Evolutionary conservation across 768 basidiomycete genomes (phyloP).

Genomic region (Tylopilus subfusipes): DNA sequence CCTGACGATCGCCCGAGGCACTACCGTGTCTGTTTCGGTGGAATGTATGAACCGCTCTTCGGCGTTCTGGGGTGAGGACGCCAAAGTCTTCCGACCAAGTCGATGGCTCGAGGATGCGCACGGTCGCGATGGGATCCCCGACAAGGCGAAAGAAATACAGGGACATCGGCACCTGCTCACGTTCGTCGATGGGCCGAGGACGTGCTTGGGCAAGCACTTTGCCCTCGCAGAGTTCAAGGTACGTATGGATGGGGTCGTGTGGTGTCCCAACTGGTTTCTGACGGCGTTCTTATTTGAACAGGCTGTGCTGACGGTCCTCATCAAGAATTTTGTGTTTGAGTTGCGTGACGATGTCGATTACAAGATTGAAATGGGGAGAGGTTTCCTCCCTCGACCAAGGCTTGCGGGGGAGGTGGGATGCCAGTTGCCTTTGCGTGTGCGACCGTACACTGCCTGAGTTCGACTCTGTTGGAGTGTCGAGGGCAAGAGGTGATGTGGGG

Average conservation of each 20-base stretch:
- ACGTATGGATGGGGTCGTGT: too few species aligned
- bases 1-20: background rate
- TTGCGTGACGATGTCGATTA: slow-evolving; percentile 37
- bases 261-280: too few species aligned
- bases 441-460: slow-evolving; percentile 1
- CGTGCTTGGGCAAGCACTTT: background rate
- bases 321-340: too few species aligned
- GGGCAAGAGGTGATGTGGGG: too few species aligned
- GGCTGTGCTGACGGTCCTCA: slow-evolving; percentile 19
- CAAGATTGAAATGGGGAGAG: background rate
- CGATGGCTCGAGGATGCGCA: background rate
- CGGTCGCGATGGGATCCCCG: background rate
- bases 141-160: background rate
- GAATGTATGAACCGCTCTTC: background rate
- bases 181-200: background rate
- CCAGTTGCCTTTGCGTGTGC: slow-evolving; percentile 25
- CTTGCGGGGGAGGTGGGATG: slow-evolving; percentile 17
- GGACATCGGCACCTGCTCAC: background rate
- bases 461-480: background rate
- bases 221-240: background rate
- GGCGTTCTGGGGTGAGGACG: background rate
- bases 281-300: too few species aligned
- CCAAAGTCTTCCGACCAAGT: background rate
- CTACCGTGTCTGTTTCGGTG: background rate
- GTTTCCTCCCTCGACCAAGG: background rate